Base-by-base conservation (phyloP, 305 asterid genomes). In the Fraxinus ornus region DNA sequence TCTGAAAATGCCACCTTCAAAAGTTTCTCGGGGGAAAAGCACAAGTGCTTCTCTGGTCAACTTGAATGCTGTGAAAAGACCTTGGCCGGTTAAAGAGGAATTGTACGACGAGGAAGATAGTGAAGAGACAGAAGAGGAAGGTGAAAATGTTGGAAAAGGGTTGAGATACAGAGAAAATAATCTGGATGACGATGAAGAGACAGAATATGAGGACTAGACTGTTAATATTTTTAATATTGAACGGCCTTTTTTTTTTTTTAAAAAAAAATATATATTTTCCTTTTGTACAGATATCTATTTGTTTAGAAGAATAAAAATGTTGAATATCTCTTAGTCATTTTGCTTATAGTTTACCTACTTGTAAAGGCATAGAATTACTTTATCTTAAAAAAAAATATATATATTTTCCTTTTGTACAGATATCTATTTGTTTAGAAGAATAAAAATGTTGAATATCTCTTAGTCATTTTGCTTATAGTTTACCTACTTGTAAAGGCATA, bases 121-220 rank as follows among this genome's bases (percentile, higher is more conserved):
- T 76, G 99, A 95, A 85, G 98, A 95, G 84, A 95, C 99, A 0
- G 99, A 95, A 80, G 99, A 95, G 90, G 99, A 95, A 80, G 80
- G 97, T 2, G 98, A 95, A 6, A 92, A 90, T 78, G 86, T 89
- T 0, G 93, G 88, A 41, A 97, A 90, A 4, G 97, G 93, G 39
- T 93, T 95, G 98, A 90, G 93, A 85, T 92, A 93, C 52, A 91
- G 87, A 8, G 91, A 81, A 6, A 88, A 90, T 72, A 91, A 93
- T 7, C 91, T 91, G 0, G 97, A 93, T 2, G 93, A 92, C 33
- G 97, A 93, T 81, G 99, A 95, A 87, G 99, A 95, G 93, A 94
- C 98, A 0, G 98, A 93, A 73, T 85, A 94, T 22, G 99, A 95
- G 79, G 99, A 95, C 78, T 94, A 84, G 89, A 84, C 44, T 64